These are phyloP conservation scores for Lathyrus tuberosus DNA, from an alignment of 306 rosid genomes.

Conservation along the genomic window DNA sequence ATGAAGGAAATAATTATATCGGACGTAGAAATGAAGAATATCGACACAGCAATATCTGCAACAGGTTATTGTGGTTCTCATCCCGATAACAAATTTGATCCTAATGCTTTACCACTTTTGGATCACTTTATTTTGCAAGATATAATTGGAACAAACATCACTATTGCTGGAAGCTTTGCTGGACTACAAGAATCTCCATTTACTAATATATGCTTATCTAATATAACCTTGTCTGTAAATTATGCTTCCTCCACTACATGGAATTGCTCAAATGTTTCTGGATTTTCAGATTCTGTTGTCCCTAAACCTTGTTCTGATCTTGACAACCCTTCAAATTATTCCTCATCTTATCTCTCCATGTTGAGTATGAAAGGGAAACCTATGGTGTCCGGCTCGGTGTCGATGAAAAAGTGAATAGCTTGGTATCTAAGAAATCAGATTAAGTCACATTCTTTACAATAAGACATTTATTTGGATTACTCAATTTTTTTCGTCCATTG, in stretches of 20 bases:
- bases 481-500: constrained; percentile 48
- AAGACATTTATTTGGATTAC: constrained; percentile 56
- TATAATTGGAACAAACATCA: constrained; percentile 69
- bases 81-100: constrained; percentile 87
- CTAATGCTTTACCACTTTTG: constrained; percentile 74
- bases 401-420: constrained; percentile 43
- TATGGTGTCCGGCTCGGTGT: constrained; percentile 27
- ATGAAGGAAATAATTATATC: constrained; percentile 66
- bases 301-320: constrained; percentile 83
- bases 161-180: constrained; percentile 71
- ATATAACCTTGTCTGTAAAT: constrained; percentile 61
- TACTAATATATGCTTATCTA: constrained; percentile 74
- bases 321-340: constrained; percentile 47
- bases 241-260: constrained; percentile 62
- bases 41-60: constrained; percentile 63
- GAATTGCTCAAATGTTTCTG: constrained; percentile 80
- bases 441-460: constrained; percentile 69
- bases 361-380: constrained; percentile 43
- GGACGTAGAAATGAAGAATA: constrained; percentile 58
- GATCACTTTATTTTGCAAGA: constrained; percentile 65
- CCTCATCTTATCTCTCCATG: constrained; percentile 54
- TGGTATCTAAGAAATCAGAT: constrained; percentile 39
- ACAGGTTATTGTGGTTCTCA: constrained; percentile 77
- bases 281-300: constrained; percentile 71
- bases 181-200: constrained; percentile 91